These are phyloP conservation scores for Aspergillus ibericus DNA, from an alignment of 2,329 filamentous ascomycete genomes.

Conservation along the genomic window DNA sequence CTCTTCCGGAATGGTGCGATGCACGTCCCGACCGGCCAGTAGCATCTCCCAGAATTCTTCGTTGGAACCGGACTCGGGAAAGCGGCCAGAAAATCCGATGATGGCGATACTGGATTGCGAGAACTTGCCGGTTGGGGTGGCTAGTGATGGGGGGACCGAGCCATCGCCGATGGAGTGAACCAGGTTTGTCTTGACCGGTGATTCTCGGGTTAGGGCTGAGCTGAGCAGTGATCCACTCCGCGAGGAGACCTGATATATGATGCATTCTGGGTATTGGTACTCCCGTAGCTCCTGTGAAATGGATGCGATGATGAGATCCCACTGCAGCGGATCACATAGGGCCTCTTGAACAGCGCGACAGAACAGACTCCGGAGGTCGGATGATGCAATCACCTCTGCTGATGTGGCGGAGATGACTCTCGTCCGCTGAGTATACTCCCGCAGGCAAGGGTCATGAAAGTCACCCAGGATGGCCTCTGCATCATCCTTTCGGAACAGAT, in stretches of 20 bases:
- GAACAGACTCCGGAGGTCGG: background rate
- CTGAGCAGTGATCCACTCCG: background rate
- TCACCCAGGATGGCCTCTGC: background rate
- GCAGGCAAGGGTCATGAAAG: background rate
- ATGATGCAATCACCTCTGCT: background rate
- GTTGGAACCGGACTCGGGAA: conserved; percentile 69
- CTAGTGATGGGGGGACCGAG: background rate
- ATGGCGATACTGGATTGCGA: conserved; percentile 70
- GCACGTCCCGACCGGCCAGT: conserved; percentile 71
- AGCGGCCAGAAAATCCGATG: conserved; percentile 76
- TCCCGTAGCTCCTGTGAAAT: background rate
- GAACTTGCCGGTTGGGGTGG: conserved; percentile 4
- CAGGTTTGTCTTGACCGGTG: background rate
- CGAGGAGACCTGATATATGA: background rate
- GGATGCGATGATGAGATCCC: background rate
- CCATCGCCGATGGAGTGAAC: background rate
- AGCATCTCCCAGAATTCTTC: conserved; percentile 75
- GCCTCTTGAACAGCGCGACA: background rate
- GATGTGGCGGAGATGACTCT: background rate
- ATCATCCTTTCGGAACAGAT: background rate
- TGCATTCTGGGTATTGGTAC: background rate
- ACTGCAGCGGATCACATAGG: background rate
- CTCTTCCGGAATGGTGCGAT: conserved; percentile 60
- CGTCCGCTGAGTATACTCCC: background rate
- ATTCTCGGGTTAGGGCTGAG: background rate